Conservation (phyloP, 495 filamentous ascomycete genomes). For the Cercophora scortea region DNA sequence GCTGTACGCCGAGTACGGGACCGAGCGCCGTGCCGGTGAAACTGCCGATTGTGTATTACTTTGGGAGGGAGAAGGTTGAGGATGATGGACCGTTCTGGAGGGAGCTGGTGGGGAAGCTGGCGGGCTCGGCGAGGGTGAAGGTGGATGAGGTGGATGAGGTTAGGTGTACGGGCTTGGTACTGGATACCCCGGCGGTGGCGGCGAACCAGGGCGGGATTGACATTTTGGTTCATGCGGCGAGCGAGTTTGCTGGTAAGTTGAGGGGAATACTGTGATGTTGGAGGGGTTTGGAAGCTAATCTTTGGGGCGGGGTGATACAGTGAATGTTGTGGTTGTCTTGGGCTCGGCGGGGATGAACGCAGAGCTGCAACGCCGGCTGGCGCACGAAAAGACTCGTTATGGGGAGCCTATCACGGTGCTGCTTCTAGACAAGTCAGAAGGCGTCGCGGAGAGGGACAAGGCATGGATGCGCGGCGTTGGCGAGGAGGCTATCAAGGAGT, state of each 20-base stretch:
- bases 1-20: constrained; percentile 76
- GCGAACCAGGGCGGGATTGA: constrained; percentile 48
- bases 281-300: neutral
- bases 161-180: constrained; percentile 66
- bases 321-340: constrained; percentile 73
- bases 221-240: constrained; percentile 70
- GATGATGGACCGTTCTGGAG: constrained; percentile 66
- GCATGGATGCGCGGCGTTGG: constrained; percentile 61
- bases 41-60: constrained; percentile 85
- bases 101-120: constrained; percentile 66
- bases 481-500: constrained; percentile 73
- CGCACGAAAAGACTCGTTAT: constrained; percentile 49
- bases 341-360: constrained; percentile 77
- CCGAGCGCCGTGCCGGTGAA: constrained; percentile 84
- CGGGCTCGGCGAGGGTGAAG: constrained; percentile 68
- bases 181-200: constrained; percentile 75
- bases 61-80: constrained; percentile 67
- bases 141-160: constrained; percentile 69
- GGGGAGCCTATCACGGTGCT: constrained; percentile 64
- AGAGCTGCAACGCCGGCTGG: constrained; percentile 68
- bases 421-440: constrained; percentile 78
- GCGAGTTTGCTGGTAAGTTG: constrained; percentile 70
- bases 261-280: neutral
- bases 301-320: constrained; percentile 27
- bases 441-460: constrained; percentile 74